These are phyloP conservation scores for Lactarius psammicola DNA, from an alignment of 768 basidiomycete species.

Conservation along the genomic window DNA sequence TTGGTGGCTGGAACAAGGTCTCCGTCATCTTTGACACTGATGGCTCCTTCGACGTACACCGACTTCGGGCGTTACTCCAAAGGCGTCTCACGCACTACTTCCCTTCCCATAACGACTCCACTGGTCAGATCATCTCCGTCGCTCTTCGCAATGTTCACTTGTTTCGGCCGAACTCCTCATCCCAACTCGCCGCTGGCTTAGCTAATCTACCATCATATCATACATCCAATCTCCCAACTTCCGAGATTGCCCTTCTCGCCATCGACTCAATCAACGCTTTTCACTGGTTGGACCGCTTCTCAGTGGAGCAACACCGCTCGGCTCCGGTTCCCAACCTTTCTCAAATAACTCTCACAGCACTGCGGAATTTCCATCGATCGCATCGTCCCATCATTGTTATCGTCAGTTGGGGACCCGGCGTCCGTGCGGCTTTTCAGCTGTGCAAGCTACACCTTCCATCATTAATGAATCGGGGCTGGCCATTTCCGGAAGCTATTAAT, in stretches of 20 bases:
- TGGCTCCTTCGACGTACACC: conserved; percentile 55
- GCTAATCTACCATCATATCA: conserved; percentile 56
- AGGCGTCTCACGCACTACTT: conserved; percentile 43
- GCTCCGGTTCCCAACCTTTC: conserved; percentile 40
- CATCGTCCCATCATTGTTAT: conserved; percentile 53
- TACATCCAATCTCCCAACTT: conserved; percentile 44
- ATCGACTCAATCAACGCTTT: conserved; percentile 77
- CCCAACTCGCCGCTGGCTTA: conserved; percentile 69
- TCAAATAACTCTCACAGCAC: conserved; percentile 44
- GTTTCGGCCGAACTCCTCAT: conserved; percentile 64
- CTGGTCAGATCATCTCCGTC: conserved; percentile 35
- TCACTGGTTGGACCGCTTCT: conserved; percentile 75
- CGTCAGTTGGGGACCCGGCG: conserved; percentile 60
- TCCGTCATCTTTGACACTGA: conserved; percentile 74
- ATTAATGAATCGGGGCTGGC: conserved; percentile 11
- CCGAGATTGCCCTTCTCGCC: conserved; percentile 62
- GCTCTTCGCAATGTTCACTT: conserved; percentile 60
- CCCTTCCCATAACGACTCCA: conserved; percentile 8
- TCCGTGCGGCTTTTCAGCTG: conserved; percentile 32
- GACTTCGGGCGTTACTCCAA: conserved; percentile 53
- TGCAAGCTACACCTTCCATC: conserved; percentile 54
- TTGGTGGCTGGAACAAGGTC: conserved; percentile 60
- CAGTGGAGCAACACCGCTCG: conserved; percentile 46
- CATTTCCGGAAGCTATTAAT: conserved; percentile 3
- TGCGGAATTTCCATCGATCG: conserved; percentile 48